Evolutionary conservation across 2,329 filamentous ascomycete genomes (phyloP).

Genomic region (Claviceps spartinae): DNA sequence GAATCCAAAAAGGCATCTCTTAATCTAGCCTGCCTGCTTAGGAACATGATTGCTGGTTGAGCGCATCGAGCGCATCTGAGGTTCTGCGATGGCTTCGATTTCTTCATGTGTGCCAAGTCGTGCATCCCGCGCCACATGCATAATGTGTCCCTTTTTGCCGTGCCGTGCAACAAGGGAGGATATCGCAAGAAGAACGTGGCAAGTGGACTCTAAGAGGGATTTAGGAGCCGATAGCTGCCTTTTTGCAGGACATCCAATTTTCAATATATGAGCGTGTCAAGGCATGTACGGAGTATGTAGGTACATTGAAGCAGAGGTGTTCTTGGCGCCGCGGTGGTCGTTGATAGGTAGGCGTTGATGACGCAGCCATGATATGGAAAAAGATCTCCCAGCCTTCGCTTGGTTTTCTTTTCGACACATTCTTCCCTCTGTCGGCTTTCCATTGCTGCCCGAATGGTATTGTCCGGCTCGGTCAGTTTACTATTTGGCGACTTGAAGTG

Average conservation of each 20-base stretch:
- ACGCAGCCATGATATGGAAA: too few species aligned
- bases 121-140: neutral
- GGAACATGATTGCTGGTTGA: too few species aligned
- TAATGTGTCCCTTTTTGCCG: neutral
- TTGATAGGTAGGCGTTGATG: too few species aligned
- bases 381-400: neutral
- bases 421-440: neutral
- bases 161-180: neutral
- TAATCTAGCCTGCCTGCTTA: neutral
- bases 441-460: neutral
- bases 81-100: neutral
- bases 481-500: neutral
- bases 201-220: neutral
- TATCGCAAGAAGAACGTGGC: neutral
- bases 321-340: neutral
- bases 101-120: neutral
- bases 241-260: conserved; percentile 1
- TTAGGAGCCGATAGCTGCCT: neutral
- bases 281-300: neutral
- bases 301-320: neutral
- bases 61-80: too few species aligned
- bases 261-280: conserved; percentile 1
- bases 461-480: neutral
- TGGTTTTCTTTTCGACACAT: neutral
- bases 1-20: neutral